phyloP scores from a whole-genome alignment of 164 flowering plant species.

The Pachysandra terminalis region DNA sequence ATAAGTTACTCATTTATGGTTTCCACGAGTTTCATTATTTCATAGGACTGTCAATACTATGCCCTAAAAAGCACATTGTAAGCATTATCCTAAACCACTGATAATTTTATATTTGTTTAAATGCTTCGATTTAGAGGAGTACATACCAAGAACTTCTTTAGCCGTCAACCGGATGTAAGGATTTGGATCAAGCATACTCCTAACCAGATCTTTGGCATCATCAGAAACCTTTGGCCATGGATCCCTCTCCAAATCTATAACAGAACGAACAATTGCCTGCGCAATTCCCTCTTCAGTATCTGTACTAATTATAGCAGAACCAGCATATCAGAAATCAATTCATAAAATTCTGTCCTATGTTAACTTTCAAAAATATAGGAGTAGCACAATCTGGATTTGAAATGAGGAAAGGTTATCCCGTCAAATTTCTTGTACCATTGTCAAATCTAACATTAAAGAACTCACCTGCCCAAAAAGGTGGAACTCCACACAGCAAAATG shows the following conservation, averaged over 20 bases:
- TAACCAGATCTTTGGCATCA: constrained; percentile 75
- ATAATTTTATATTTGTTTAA: neutral
- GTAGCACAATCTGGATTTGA: neutral
- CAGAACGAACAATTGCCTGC: constrained; percentile 62
- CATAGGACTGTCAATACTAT: neutral
- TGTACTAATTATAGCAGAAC: constrained; percentile 22
- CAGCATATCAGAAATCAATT: constrained; percentile 6
- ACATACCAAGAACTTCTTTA: constrained; percentile 75
- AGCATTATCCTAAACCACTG: neutral
- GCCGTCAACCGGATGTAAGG: constrained; percentile 61
- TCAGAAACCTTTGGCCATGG: constrained; percentile 88
- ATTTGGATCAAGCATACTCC: constrained; percentile 74
- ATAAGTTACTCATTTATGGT: neutral
- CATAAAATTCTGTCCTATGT: neutral
- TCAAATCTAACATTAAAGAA: neutral
- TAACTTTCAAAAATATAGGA: neutral
- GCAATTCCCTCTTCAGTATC: constrained; percentile 92
- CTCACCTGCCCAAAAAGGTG: constrained; percentile 93
- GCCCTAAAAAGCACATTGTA: neutral
- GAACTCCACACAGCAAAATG: constrained; percentile 80
- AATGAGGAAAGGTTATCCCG: neutral
- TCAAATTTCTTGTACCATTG: neutral
- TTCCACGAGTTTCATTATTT: neutral
- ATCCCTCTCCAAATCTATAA: constrained; percentile 68
- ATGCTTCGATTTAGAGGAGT: neutral